Evolutionary conservation across 495 filamentous ascomycete species (phyloP), one percentile per base, ranked within the genome.

Genomic region (Daldinia bambusicola): DNA sequence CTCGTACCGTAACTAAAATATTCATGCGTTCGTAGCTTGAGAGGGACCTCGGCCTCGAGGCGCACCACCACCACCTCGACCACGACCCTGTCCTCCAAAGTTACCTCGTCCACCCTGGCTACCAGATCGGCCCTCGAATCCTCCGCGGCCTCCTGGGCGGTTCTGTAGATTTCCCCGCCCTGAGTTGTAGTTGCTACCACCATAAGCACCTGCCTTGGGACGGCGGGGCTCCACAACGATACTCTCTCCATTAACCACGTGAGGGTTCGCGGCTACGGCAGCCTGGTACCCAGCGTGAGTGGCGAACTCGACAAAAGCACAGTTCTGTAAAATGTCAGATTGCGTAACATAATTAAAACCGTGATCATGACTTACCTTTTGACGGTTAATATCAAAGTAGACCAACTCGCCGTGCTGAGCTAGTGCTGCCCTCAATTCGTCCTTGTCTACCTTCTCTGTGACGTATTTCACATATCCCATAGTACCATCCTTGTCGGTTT

Each of bases 381-480:
- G 80, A 58, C 93, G 92, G 80, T 88, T 94, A 78, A 99, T 90
- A 74, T 98, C 96, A 69, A 96, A 92, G 79, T 94, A 93, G 59
- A 86, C 87, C 43, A 98, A 76, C 80, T 92, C 90, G 66, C 95
- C 96, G 78, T 89, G 93, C 62, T 88, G 87, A 53, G 83, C 80
- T 41, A 99, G 78, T 38, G 85, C 85, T 22, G 84, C 82, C 76
- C 83, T 87, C 48, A 99, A 83, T 38, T 90, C 85, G 40, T 88
- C 87, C 4, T 86, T 82, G 67, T 90, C 84, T 18, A 99, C 88
- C 81, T 92, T 92, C 1, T 95, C 92, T 40, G 90, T 93, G 34
- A 98, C 94, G 71, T 94, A 96, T 85, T 95, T 97, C 76, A 98
- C 91, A 76, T 97, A 98, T 14, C 88, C 96, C 66, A 91, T 83